Base-by-base conservation (phyloP, 768 basidiomycete species). In the Punctularia strigosozonata region DNA sequence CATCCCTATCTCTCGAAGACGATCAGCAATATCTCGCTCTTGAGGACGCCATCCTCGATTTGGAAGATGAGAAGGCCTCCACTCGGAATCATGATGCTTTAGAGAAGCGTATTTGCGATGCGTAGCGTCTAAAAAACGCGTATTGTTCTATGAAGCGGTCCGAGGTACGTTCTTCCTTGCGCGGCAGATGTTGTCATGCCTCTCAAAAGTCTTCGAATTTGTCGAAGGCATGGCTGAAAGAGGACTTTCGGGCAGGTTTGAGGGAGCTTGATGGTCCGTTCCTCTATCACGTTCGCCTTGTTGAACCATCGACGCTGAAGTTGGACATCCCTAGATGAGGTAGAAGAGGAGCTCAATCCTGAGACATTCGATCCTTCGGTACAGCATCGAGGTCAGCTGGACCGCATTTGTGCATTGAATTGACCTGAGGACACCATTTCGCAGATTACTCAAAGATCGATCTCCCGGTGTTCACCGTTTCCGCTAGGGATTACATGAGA, bases 41-140 rank as follows among this genome's bases (percentile, higher is more conserved):
- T 15, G 67, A 75, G 44, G 64, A 61, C 0, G n/a, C n/a, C n/a
- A n/a, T n/a, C n/a, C n/a, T n/a, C n/a, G n/a, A n/a, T n/a, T n/a
- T n/a, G n/a, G n/a, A n/a, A n/a, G n/a, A n/a, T n/a, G n/a, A n/a
- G n/a, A n/a, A n/a, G n/a, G n/a, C n/a, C n/a, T n/a, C n/a, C n/a
- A n/a, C n/a, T n/a, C n/a, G n/a, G n/a, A n/a, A n/a, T n/a, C n/a
- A n/a, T n/a, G n/a, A n/a, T n/a, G n/a, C n/a, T n/a, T n/a, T n/a
- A n/a, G n/a, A n/a, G n/a, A n/a, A n/a, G n/a, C n/a, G n/a, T n/a
- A n/a, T n/a, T n/a, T n/a, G n/a, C n/a, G n/a, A n/a, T n/a, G n/a
- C n/a, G n/a, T n/a, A n/a, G n/a, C n/a, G n/a, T n/a, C n/a, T 72
- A 41, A 78, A 78, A 59, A 77, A 77, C 43, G 72, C 66, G 0